Conservation (phyloP, 2,329 filamentous ascomycete species). For the Alternaria sp. region DNA sequence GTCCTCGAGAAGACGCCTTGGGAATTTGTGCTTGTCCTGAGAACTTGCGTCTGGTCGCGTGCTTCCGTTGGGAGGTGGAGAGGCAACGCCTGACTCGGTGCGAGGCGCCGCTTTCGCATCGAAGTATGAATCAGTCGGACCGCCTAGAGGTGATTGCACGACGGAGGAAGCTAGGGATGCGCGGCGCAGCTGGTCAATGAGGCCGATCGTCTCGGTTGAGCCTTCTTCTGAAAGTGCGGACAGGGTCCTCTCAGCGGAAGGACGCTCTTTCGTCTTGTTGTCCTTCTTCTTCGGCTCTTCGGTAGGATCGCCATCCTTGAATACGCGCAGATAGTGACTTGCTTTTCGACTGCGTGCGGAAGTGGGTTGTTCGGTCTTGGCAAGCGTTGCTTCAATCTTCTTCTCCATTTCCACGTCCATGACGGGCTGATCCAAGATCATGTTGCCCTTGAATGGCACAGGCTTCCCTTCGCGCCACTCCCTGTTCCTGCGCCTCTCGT, state of each 20-base stretch:
- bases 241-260: slow-evolving; percentile 38
- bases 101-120: slow-evolving; percentile 24
- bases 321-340: slow-evolving; percentile 69
- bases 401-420: slow-evolving; percentile 62
- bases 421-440: slow-evolving; percentile 49
- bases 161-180: slow-evolving; percentile 32
- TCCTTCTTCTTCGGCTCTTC: slow-evolving; percentile 60
- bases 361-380: slow-evolving; percentile 61
- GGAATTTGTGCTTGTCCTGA: slow-evolving; percentile 43
- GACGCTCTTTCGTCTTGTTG: slow-evolving; percentile 50
- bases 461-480: slow-evolving; percentile 58
- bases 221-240: slow-evolving; percentile 34
- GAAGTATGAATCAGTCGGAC: slow-evolving; percentile 36
- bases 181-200: slow-evolving; percentile 27
- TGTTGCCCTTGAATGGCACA: slow-evolving; percentile 49
- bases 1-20: slow-evolving; percentile 61
- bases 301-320: slow-evolving; percentile 66
- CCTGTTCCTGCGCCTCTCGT: slow-evolving; percentile 55
- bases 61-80: slow-evolving; percentile 1
- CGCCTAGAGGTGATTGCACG: slow-evolving; percentile 33
- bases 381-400: slow-evolving; percentile 68
- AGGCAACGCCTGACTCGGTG: slow-evolving; percentile 8
- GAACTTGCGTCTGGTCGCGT: neutral
- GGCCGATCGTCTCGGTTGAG: slow-evolving; percentile 15
- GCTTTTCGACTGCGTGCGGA: slow-evolving; percentile 69